A percentile compares a stretch with the other conserved stretches of the same genome.
phyloP scores from a whole-genome alignment of 495 filamentous ascomycete species.

The Cercophora samala region DNA sequence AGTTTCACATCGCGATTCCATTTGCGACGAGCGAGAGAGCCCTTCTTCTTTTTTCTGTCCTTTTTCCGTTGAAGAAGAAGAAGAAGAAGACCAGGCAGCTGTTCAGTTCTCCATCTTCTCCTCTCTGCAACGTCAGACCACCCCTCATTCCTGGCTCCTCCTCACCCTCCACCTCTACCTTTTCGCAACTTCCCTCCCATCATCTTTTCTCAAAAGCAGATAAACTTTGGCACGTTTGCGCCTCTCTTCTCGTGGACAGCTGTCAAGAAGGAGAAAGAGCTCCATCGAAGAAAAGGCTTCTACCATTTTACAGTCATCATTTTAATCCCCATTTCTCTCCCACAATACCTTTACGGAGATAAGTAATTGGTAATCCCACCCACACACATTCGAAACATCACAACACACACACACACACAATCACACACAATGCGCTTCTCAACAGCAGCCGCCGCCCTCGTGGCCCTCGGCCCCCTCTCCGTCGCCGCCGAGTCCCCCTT shows the following conservation, averaged over 20 bases:
- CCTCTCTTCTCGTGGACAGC: background rate
- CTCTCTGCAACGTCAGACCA: conserved; percentile 12
- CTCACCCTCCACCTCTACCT: conserved; percentile 1
- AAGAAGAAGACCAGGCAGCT: background rate
- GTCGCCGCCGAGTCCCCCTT: conserved; percentile 52
- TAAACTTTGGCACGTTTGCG: background rate
- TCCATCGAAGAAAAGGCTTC: background rate
- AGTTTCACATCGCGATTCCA: background rate
- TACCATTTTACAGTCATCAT: background rate
- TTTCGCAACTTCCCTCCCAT: background rate
- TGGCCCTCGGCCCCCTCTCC: conserved; percentile 68
- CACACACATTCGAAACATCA: conserved; percentile 1
- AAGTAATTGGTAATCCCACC: background rate
- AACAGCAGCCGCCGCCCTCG: conserved; percentile 53
- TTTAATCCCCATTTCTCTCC: background rate
- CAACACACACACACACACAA: conserved; percentile 7
- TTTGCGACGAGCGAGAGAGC: conserved; percentile 1
- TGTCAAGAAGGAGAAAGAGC: background rate
- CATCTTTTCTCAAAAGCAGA: background rate
- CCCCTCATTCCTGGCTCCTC: conserved; percentile 28
- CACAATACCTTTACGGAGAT: background rate
- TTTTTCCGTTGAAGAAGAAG: background rate
- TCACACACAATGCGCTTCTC: conserved; percentile 66
- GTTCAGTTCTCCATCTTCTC: background rate
- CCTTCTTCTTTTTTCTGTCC: background rate